phyloP scores from a whole-genome alignment of 257 asterid species.

The Solanum appendiculatum region DNA sequence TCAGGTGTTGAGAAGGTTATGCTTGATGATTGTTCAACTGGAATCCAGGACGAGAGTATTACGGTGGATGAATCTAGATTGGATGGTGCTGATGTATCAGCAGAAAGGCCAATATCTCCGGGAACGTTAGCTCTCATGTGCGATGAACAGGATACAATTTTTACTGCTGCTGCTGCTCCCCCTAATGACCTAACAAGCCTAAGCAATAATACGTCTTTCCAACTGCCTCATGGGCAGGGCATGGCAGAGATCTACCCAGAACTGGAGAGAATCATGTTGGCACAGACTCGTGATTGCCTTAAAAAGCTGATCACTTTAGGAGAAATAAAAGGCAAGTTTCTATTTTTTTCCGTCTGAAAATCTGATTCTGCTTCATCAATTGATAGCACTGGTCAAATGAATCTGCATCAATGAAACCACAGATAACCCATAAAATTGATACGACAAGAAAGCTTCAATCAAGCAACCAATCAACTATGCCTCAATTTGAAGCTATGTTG shows the following conservation, averaged over 20 bases:
- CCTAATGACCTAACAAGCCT: not conserved
- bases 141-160: slow-evolving; percentile 9
- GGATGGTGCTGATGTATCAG: slow-evolving; percentile 1
- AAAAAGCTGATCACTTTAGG: slow-evolving; percentile 12
- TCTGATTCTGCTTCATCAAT: not conserved
- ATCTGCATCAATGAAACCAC: not conserved
- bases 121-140: slow-evolving; percentile 15
- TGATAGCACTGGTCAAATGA: not conserved
- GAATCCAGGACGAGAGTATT: not conserved
- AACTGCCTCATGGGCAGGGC: not conserved
- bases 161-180: slow-evolving; percentile 10
- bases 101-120: slow-evolving; percentile 14
- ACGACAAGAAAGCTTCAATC: not conserved
- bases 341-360: not conserved
- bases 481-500: not conserved
- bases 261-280: slow-evolving; percentile 14
- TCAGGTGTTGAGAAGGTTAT: not conserved
- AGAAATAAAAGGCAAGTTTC: slow-evolving; percentile 17
- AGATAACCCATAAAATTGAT: not conserved
- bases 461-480: not conserved
- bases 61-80: not conserved
- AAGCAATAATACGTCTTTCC: slow-evolving; percentile 3
- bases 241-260: slow-evolving; percentile 10
- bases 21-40: not conserved
- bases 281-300: slow-evolving; percentile 15